Percentiles rank a stretch among this genome's conserved stretches.
phyloP scores from a whole-genome alignment of 2,329 filamentous ascomycete species.

The Rachicladosporium sp. region DNA sequence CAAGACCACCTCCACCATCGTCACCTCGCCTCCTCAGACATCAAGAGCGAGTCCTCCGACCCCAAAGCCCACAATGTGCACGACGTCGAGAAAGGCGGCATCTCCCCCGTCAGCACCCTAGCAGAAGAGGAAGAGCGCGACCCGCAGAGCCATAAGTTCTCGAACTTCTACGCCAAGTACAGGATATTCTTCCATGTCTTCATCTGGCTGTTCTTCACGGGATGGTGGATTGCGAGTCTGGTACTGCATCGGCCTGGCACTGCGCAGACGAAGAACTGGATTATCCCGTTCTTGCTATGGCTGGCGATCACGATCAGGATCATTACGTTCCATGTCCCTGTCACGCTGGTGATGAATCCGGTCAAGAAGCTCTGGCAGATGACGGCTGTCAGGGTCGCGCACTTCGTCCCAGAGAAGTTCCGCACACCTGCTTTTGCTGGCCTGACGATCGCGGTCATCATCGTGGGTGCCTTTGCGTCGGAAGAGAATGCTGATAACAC shows the following conservation, averaged over 20 bases:
- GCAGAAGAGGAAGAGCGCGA: not conserved
- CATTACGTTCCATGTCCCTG: slow-evolving; percentile 60
- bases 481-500: slow-evolving; percentile 64
- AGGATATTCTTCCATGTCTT: slow-evolving; percentile 30
- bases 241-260: slow-evolving; percentile 48
- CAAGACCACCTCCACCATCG: no score
- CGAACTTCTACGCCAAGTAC: slow-evolving; percentile 33
- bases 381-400: slow-evolving; percentile 46
- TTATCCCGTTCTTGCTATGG: slow-evolving; percentile 74
- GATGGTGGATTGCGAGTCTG: slow-evolving; percentile 68
- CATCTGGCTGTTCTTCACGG: slow-evolving; percentile 20
- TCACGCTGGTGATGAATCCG: slow-evolving; percentile 52
- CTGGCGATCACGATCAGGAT: slow-evolving; percentile 62
- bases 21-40: no score
- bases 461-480: slow-evolving; percentile 67
- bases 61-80: no score
- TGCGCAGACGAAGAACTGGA: slow-evolving; percentile 57
- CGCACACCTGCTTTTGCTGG: slow-evolving; percentile 51
- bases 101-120: slow-evolving; percentile 1
- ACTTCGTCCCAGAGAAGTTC: slow-evolving; percentile 53
- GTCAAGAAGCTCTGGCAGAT: slow-evolving; percentile 57
- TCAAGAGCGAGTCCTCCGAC: no score
- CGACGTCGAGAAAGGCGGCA: slow-evolving; percentile 6
- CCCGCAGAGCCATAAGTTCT: slow-evolving; percentile 15
- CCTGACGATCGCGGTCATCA: slow-evolving; percentile 56